Percentiles rank a stretch among this genome's conserved stretches.
phyloP scores from a whole-genome alignment of 257 asterid genomes.

The Agastache rugosa region DNA sequence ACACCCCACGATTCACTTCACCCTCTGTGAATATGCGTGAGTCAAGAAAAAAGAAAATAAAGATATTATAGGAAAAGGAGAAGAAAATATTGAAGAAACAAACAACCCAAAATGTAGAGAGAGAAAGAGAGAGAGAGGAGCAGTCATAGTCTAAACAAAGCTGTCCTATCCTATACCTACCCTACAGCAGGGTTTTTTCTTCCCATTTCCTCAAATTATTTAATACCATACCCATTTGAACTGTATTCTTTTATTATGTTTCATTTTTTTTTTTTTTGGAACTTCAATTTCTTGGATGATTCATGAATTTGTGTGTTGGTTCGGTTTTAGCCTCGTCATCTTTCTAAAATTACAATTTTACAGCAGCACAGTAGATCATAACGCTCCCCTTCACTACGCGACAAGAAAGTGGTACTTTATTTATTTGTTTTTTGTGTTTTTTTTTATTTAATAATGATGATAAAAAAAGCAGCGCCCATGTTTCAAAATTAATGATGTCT shows the following conservation, averaged over 20 bases:
- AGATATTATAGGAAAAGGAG: slow-evolving; percentile 9
- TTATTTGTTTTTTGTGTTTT: not conserved
- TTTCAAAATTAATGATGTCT: slow-evolving; percentile 39
- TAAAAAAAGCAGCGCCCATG: slow-evolving; percentile 37
- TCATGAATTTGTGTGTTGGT: slow-evolving; percentile 30
- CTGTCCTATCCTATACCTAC: slow-evolving; percentile 69
- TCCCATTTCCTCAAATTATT: slow-evolving; percentile 36
- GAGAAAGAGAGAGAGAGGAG: slow-evolving; percentile 31
- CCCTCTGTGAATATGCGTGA: slow-evolving; percentile 46
- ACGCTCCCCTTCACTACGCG: slow-evolving; percentile 51
- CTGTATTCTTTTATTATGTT: slow-evolving; percentile 39
- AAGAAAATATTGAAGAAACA: slow-evolving; percentile 30
- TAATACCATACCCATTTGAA: slow-evolving; percentile 22
- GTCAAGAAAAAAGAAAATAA: slow-evolving; percentile 22
- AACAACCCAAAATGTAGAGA: slow-evolving; percentile 16
- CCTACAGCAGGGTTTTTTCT: slow-evolving; percentile 42
- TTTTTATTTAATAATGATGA: slow-evolving; percentile 40
- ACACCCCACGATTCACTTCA: slow-evolving; percentile 51
- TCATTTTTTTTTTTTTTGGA: not conserved
- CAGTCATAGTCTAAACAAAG: slow-evolving; percentile 45
- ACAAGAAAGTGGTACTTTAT: slow-evolving; percentile 39
- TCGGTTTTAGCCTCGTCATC: slow-evolving; percentile 42
- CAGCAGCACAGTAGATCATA: slow-evolving; percentile 29
- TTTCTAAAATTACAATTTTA: slow-evolving; percentile 39
- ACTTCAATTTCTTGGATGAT: slow-evolving; percentile 18